These are phyloP conservation scores for Salix koriyanagi DNA, from an alignment of 345 rosid species.

Conservation along the genomic window DNA sequence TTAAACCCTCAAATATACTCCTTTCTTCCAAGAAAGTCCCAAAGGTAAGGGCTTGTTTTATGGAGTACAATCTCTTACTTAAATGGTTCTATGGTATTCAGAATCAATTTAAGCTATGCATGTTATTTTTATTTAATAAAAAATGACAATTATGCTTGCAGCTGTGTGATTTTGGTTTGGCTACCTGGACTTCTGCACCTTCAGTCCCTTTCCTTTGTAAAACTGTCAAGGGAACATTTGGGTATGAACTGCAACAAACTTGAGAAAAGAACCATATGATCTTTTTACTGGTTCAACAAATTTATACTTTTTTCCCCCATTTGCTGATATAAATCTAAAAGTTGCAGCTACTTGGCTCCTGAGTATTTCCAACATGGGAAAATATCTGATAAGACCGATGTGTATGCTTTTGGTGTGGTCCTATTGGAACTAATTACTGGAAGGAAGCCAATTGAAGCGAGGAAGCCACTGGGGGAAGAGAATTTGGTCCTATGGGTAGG, in stretches of 20 bases:
- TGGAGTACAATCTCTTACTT: not conserved
- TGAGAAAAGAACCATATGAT: not conserved
- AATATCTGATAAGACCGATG: conserved; percentile 89
- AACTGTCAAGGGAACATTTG: conserved; percentile 97
- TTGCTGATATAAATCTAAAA: conserved; percentile 5
- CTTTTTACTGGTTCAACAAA: not conserved
- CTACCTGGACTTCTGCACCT: conserved; percentile 92
- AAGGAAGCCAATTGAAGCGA: conserved; percentile 84
- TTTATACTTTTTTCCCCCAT: not conserved
- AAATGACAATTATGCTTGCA: conserved; percentile 23
- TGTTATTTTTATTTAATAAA: not conserved
- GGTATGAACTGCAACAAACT: conserved; percentile 41
- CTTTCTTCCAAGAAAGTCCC: conserved; percentile 82
- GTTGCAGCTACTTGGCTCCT: conserved; percentile 78
- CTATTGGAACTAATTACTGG: conserved; percentile 80
- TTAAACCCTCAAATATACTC: conserved; percentile 89
- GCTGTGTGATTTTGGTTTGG: conserved; percentile 95
- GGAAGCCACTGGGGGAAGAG: conserved; percentile 79
- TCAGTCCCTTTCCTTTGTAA: conserved; percentile 88
- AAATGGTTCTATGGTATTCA: not conserved
- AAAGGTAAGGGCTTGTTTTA: conserved; percentile 39
- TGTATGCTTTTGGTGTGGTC: conserved; percentile 93
- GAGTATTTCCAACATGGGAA: conserved; percentile 98
- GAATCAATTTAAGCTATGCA: not conserved
- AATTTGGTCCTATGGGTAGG: conserved; percentile 91